Evolutionary conservation across 2,329 filamentous ascomycete genomes (phyloP), one percentile per base, ranked within the genome.

Genomic region (Diaporthe aspalathi): DNA sequence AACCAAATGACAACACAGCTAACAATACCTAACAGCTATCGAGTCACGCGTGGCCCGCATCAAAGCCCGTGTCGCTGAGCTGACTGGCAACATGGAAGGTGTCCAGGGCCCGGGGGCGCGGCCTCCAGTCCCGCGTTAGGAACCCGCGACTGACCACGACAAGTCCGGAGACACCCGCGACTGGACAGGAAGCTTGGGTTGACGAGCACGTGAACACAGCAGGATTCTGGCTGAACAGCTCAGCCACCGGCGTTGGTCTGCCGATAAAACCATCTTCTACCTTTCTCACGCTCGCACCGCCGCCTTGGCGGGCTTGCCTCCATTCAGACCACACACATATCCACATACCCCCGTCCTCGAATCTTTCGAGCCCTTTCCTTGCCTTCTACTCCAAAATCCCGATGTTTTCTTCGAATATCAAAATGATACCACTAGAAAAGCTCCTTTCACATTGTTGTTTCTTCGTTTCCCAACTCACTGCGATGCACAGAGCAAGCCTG

Each of bases 11-110:
- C 35, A 56, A 67, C n/a, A 66, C 76, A 80, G 79, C 79, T 79
- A 63, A 53, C 52, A 16, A 29, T 29, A 16, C 53, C 62, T 57
- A 68, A n/a, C 76, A 97, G 94, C 95, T 45, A 98, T 98, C 78
- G 96, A 99, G 82, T 95, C 94, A 62, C 93, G 96, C 75, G 96
- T 98, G 72, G 96, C 96, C 62, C 93, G 96, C 74, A 99, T 99
- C 88, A 98, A 98, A 84, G 96, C 96, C 72, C 92, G 96, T 73
- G 96, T 99, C 71, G 96, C 96, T 67, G 94, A 98, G 81, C 84
- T 99, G 76, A 99, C 96, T 2, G 92, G 92, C 76, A 93, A 93
- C 81, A 93, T 93, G 88, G 93, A 95, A 78, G 85, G 83, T 53
- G 81, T 81, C 43, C 78, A 77, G 50, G 80, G 78, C 8, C 84